A percentile compares a stretch with the other conserved stretches of the same genome.
phyloP scores from a whole-genome alignment of 148 eudicot species.

The Chenopodium suecicum region DNA sequence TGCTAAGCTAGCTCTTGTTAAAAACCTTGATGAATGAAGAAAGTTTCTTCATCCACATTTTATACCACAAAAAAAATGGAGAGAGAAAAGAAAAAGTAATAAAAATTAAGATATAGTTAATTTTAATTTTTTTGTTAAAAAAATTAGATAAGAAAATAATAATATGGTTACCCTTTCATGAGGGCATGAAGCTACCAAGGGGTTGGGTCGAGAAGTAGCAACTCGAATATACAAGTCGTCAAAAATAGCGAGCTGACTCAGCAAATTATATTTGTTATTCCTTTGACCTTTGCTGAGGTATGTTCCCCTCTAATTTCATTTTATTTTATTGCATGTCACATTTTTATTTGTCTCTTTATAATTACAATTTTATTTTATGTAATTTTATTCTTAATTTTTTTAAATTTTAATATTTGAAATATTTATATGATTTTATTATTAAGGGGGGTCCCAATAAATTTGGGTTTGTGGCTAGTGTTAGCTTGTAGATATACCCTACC shows the following conservation, averaged over 20 bases:
- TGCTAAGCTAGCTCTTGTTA: background rate
- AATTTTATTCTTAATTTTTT: background rate
- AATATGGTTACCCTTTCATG: slow-evolving; percentile 29
- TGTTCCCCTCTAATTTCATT: background rate
- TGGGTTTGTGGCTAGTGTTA: slow-evolving; percentile 26
- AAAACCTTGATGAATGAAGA: slow-evolving; percentile 3
- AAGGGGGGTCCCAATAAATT: slow-evolving; percentile 8
- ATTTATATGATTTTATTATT: background rate
- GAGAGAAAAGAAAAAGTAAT: background rate
- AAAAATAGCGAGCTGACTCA: slow-evolving; percentile 29
- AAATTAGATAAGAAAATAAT: background rate
- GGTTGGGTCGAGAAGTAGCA: slow-evolving; percentile 25
- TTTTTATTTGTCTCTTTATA: slow-evolving; percentile 12
- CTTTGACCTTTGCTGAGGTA: slow-evolving; percentile 32
- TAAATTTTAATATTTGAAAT: background rate
- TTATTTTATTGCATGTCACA: slow-evolving; percentile 13
- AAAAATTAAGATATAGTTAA: background rate
- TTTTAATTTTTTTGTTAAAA: background rate
- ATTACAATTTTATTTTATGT: background rate
- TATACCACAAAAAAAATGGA: slow-evolving; percentile 21
- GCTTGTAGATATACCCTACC: slow-evolving; percentile 15
- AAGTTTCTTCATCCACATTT: slow-evolving; percentile 11
- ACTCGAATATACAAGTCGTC: slow-evolving; percentile 13
- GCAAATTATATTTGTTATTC: slow-evolving; percentile 16
- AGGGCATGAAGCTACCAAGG: slow-evolving; percentile 3